Evolutionary conservation across 495 filamentous ascomycete species (phyloP), one percentile per base, ranked within the genome.

Genomic region (Penicillium crystallinum): DNA sequence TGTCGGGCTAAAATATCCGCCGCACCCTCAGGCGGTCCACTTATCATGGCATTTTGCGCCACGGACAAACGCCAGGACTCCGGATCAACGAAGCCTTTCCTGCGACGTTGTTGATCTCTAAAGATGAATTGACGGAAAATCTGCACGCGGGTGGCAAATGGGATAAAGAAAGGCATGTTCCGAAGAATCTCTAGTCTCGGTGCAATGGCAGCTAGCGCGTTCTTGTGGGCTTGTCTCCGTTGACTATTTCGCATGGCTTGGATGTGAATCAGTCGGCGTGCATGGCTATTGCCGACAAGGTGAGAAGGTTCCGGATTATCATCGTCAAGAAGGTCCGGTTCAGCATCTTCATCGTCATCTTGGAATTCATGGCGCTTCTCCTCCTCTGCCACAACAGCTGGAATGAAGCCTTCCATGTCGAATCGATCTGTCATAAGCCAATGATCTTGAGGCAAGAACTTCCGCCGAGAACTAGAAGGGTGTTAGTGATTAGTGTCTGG

Each of bases 91-190:
- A 80, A 75, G 1, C 92, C 92, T 34, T 81, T 79, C 40, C 93
- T 77, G 56, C 93, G 78, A 47, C 84, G 80, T 46, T 82, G 66
- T 63, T 95, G 91, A 70, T 97, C 93, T 2, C 89, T 75, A 29
- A 76, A 67, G 29, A 97, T 90, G 62, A 97, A 99, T 64, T 96
- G 79, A 21, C 93, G 81, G 65, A 97, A 99, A 23, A 97, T 92
- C 59, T 95, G 85, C 8, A 99, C 93, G 33, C 93, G 79, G 2
- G 89, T 95, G 7, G 85, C 76, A 53, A 99, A 99, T 0, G 93
- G 93, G 46, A 97, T 95, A 57, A 92, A 88, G 61, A 97, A 99
- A 0, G 93, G 95, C 87, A 99, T 92, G 61, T 97, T 91, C 40
- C 90, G 84, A 27, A 99, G 70, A 12, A 99, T 89, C 68, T 97